Conservation (phyloP, 768 basidiomycete species). For the Dioszegia crocea region DNA sequence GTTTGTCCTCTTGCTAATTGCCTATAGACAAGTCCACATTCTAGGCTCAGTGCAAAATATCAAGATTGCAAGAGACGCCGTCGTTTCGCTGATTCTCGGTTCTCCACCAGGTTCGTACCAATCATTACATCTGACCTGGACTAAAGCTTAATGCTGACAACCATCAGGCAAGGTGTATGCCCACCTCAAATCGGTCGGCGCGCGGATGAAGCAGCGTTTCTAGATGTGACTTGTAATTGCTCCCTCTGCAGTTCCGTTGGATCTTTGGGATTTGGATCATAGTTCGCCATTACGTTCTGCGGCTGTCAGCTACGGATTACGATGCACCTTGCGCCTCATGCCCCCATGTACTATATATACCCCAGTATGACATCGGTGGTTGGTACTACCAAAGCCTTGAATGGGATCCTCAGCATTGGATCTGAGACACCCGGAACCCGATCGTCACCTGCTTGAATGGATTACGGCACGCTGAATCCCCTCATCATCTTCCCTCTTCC, state of each 20-base stretch:
- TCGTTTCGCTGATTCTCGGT: conserved; percentile 89
- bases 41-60: conserved; percentile 98
- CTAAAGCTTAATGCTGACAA: conserved; percentile 7
- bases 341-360: no score
- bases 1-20: background rate
- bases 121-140: background rate
- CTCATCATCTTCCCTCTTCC: no score
- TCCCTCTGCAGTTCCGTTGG: background rate
- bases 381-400: no score
- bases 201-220: conserved; percentile 85
- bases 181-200: conserved; percentile 81
- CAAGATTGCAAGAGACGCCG: conserved; percentile 91
- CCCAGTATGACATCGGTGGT: no score
- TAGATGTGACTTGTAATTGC: conserved; percentile 38
- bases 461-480: no score
- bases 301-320: no score
- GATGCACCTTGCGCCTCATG: no score
- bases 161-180: conserved; percentile 59
- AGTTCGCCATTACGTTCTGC: no score
- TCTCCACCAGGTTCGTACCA: conserved; percentile 91
- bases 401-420: no score
- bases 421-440: no score
- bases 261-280: background rate
- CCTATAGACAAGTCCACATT: conserved; percentile 89
- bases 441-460: no score